A percentile compares a stretch with the other conserved stretches of the same genome.
phyloP scores from a whole-genome alignment of 805 yeast species.

The Cyberlindnera mycetangii region DNA sequence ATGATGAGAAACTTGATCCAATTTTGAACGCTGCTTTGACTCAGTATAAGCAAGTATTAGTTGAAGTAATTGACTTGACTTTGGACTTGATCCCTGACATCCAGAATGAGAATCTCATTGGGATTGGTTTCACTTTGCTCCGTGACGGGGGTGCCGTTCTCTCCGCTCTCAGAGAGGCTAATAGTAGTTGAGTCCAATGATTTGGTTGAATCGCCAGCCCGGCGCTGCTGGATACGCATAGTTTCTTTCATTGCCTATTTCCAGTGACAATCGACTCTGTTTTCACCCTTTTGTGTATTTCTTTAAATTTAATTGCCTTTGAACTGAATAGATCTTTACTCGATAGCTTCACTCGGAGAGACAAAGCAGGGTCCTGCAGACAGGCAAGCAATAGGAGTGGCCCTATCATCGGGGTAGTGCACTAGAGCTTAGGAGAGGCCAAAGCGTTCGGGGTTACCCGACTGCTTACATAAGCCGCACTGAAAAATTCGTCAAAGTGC shows the following conservation, averaged over 20 bases:
- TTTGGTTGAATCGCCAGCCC: no score
- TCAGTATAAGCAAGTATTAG: conserved; percentile 2
- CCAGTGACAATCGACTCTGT: no score
- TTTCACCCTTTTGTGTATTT: no score
- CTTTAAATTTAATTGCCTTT: no score
- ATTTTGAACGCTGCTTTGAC: not conserved
- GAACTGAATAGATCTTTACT: no score
- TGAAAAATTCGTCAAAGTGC: conserved; percentile 7
- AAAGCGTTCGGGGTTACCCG: conserved; percentile 13
- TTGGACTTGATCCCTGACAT: conserved; percentile 2
- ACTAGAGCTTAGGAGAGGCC: no score
- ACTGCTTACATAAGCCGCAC: conserved; percentile 1
- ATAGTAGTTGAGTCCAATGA: conserved; percentile 10
- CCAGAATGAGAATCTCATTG: conserved; percentile 1
- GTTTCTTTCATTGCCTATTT: no score
- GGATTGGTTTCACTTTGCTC: conserved; percentile 2
- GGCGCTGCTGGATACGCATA: no score
- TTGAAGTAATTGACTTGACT: conserved; percentile 1
- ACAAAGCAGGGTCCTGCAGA: not conserved
- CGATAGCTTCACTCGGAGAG: no score
- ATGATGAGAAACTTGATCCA: conserved; percentile 2
- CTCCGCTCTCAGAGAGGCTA: conserved; percentile 11
- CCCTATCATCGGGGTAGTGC: no score
- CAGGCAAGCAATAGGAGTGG: not conserved
- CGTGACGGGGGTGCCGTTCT: conserved; percentile 1